Conservation (phyloP, 2,329 filamentous ascomycete species). For the Penicillium brasilianum region DNA sequence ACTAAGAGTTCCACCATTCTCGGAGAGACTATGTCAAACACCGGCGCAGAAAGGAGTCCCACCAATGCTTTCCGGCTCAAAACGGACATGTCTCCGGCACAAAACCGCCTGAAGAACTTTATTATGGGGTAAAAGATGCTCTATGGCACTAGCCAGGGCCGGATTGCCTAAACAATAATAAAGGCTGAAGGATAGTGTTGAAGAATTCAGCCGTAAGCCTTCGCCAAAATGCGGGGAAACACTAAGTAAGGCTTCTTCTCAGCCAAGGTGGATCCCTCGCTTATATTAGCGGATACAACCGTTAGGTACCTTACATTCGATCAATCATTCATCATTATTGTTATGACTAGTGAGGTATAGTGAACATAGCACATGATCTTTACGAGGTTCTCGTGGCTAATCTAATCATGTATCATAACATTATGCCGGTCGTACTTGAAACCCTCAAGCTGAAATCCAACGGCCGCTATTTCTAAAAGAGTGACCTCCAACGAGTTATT, state of each 20-base stretch:
- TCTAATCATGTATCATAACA: constrained; percentile 1
- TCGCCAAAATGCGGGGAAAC: constrained; percentile 1
- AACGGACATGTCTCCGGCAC: not conserved
- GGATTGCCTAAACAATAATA: constrained; percentile 1
- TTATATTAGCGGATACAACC: not conserved
- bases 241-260: not conserved
- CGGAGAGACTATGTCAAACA: constrained; percentile 1
- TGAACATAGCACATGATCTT: not conserved
- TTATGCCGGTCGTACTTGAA: not conserved
- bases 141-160: not conserved
- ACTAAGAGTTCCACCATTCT: not conserved
- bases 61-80: constrained; percentile 7
- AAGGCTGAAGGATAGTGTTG: constrained; percentile 2
- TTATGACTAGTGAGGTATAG: too few species aligned
- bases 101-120: constrained; percentile 2
- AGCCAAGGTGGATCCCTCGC: not conserved
- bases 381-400: not conserved
- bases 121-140: not conserved
- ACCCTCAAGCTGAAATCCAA: not conserved
- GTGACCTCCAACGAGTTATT: constrained; percentile 2
- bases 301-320: not conserved
- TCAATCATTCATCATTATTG: not conserved
- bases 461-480: not conserved
- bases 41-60: constrained; percentile 5
- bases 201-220: constrained; percentile 6